Base-by-base conservation (phyloP, 2,329 filamentous ascomycete genomes). In the Arthrobotrys pseudoclavata region DNA sequence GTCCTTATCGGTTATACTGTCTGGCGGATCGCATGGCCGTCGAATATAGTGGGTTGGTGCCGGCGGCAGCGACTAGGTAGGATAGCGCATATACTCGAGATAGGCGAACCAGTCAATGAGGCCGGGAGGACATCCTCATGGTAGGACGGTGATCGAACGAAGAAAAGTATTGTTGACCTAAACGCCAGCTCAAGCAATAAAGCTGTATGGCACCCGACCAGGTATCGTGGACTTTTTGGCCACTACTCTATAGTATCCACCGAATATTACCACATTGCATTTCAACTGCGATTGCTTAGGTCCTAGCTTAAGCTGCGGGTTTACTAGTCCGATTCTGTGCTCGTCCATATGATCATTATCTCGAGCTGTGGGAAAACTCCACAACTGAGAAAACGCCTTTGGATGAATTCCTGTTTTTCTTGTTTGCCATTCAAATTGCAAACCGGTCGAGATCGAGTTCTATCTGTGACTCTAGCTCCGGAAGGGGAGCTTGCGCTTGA, bases 1-100 rank as follows among this genome's bases (percentile, higher is more conserved):
- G 71, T 69, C 71, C 55, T 64, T 69, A 76, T 76, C 71, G 71
- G 71, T 47, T 76, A 15, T 64, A 76, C 48, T 76, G 63, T 69
- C 63, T 62, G 53, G 53, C 64, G 57, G 64, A 76, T 76, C 71
- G 71, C 71, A 69, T 69, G 20, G 57, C 37, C 50, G 31, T 76
- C 71, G 34, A 76, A 76, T 76, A 10, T 40, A 69, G 71, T 76
- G 71, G 55, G 64, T 69, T 75, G 55, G 53, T 76, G 71, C 71
- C 71, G 71, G 71, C 71, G 71, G 71, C 64, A 76, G 71, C 71
- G 47, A 63, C 71, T 69, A 76, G 71, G 37, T 47, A 48, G 47
- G 37, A 57, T 47, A 66, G 55, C 64, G 71, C 64, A 76, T 69
- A 64, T 47, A 69, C 31, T 62, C 52, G 45, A 61, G 62, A 74